A percentile compares a stretch with the other conserved stretches of the same genome.
Evolutionary conservation across 1,139 yeast genomes (phyloP).

Genomic region (Candida sanyaensis): DNA sequence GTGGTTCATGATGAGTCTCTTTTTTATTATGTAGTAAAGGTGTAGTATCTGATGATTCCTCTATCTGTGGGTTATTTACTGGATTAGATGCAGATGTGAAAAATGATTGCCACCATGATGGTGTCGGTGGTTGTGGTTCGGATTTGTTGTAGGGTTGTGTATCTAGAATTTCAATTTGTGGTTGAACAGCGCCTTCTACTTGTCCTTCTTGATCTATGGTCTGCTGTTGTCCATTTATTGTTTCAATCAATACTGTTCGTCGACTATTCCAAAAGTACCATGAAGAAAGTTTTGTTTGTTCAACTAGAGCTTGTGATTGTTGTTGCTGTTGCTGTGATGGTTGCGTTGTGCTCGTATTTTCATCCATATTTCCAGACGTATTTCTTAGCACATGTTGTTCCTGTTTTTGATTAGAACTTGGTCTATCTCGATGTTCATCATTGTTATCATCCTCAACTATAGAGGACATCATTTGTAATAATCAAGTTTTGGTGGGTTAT

Average conservation of each 20-base stretch:
- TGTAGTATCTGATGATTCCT: constrained; percentile 10
- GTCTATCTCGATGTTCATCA: no score
- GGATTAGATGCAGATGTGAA: neutral
- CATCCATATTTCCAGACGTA: neutral
- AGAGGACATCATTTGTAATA: no score
- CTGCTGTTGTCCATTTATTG: neutral
- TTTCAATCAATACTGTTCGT: neutral
- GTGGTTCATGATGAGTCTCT: neutral
- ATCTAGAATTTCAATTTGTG: neutral
- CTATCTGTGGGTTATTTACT: neutral
- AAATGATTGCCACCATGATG: constrained; percentile 1
- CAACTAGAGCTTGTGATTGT: neutral
- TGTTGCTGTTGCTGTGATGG: neutral
- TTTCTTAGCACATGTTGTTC: neutral
- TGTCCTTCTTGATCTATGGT: neutral
- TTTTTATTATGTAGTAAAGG: constrained; percentile 9
- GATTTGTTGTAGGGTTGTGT: neutral
- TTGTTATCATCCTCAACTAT: no score
- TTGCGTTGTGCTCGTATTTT: neutral
- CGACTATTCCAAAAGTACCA: constrained; percentile 4
- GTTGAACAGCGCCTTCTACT: neutral
- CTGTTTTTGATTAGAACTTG: neutral
- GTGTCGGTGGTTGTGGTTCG: neutral
- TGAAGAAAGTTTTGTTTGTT: neutral
- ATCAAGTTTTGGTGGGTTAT: no score